Base-by-base conservation (phyloP, 257 asterid species). In the Nicotiana sylvestris region DNA sequence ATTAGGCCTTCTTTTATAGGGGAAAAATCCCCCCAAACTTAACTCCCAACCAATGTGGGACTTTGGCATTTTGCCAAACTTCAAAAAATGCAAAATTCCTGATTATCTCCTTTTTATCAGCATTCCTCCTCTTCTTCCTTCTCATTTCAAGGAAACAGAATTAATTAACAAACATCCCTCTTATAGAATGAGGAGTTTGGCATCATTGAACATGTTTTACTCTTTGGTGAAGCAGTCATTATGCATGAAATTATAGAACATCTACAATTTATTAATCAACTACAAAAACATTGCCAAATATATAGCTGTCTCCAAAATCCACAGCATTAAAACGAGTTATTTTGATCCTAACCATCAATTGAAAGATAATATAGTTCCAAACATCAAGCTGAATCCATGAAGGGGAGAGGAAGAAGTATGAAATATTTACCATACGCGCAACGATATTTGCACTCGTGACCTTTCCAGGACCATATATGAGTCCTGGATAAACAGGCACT, bases 381-480 rank as follows among this genome's bases (percentile, higher is more conserved):
- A 33, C 37, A 33, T 33, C 37, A 33, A 33, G 37, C 5, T 33
- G 37, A 33, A 33, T 33, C 37, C 37, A 33, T 3, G 37, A 83
- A 66, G 37, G n/a, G 37, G 37, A 33, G 37, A 58, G 57, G 37
- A 27, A 60, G 53, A 33, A 65, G 33, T 60, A 66, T 46, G 70
- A 61, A 65, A 56, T 67, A 6, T 49, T 88, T 92, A 94, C 98
- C 98, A 94, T 3, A 65, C 86, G 90, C 2, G 99, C 94, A 67
- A 95, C 88, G 53, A 88, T 78, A 87, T 95, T 94, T 83, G 97
- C 98, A 80, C 90, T 82, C 9, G 99, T 91, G 55, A 91, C 87
- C 87, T 95, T 95, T 66, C 99, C 99, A 0, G 96, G 91, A 49
- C 99, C 99, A 83, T 94, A 95, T 65, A 95, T 87, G 83, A 95